Conservation (phyloP, 805 yeast genomes). For the Starmerella powellii region DNA sequence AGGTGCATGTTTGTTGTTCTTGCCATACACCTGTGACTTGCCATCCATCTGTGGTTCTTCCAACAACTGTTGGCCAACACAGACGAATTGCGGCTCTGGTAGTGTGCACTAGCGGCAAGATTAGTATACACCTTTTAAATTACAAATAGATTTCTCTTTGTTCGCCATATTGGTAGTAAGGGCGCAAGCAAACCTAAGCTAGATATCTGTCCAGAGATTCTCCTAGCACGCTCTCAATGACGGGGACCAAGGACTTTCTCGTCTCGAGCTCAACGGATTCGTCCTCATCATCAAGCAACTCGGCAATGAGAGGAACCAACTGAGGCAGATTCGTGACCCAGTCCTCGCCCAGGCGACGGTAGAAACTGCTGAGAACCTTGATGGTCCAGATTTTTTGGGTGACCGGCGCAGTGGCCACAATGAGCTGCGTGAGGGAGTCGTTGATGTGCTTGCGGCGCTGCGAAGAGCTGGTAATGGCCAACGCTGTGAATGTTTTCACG, state of each 20-base stretch:
- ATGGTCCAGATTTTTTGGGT: slow-evolving; percentile 70
- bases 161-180: background rate
- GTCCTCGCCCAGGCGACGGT: slow-evolving; percentile 85
- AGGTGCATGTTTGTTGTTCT: too few relatives aligned
- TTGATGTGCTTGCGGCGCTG: slow-evolving; percentile 61
- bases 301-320: slow-evolving; percentile 90
- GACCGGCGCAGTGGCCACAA: slow-evolving; percentile 47
- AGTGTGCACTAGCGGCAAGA: too few relatives aligned
- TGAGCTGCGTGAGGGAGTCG: slow-evolving; percentile 47
- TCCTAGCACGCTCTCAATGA: slow-evolving; percentile 82
- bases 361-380: slow-evolving; percentile 63
- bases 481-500: slow-evolving; percentile 65
- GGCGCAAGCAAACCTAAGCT: slow-evolving; percentile 6
- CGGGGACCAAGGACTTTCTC: slow-evolving; percentile 78
- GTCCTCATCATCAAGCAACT: slow-evolving; percentile 87
- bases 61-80: too few relatives aligned
- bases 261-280: slow-evolving; percentile 88
- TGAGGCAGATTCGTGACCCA: slow-evolving; percentile 90
- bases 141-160: background rate
- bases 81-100: too few relatives aligned
- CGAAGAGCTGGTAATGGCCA: slow-evolving; percentile 55
- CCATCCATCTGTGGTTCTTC: too few relatives aligned
- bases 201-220: slow-evolving; percentile 65
- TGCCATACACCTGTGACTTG: too few relatives aligned
- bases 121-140: too few relatives aligned